Evolutionary conservation across 768 basidiomycete genomes (phyloP), one percentile per base, ranked within the genome.

Genomic region (Calocybe cyanea): DNA sequence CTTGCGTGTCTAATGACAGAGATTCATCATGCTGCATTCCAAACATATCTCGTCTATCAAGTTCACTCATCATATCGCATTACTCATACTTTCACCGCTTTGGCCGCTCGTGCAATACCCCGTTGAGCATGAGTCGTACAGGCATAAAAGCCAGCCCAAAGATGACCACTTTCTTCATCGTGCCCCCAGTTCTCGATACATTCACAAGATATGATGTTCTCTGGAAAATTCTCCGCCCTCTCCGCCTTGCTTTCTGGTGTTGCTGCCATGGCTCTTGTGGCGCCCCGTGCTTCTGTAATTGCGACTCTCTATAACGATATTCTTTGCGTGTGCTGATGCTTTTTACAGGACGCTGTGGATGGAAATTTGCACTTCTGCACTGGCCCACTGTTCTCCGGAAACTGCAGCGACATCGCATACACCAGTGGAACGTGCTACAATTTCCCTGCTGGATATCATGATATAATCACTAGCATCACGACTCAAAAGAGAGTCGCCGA

Each of bases 401-500:
- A 45, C 44, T 45, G 44, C 44, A 45, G 44, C 37, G 44, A 45
- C 44, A 45, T 45, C 30, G 44, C 44, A 28, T 45, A 45, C 38
- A 45, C 36, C 13, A 39, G 44, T 20, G 44, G 44, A 14, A 23
- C 17, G 5, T 45, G 44, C 44, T 45, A 45, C 38, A 39, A 38
- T 14, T 45, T 45, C 44, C 44, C 44, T n/a, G 7, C 44, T 31
- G 44, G 44, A 15, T 45, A 19, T 28, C 19, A 31, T 18, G 44
- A 45, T 33, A 45, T 30, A 28, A 45, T 45, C 10, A 45, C 44
- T 18, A 45, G 44, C 25, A 45, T 45, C 37, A 45, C 37, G 3
- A 45, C 44, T 5, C 15, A 30, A 19, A 23, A 32, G 18, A 45
- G 44, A 18, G 15, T 3, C n/a, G 28, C 13, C 9, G 44, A 45